phyloP scores from a whole-genome alignment of 192 early-diverging fungal species.

The Haplosporangium gracile region DNA sequence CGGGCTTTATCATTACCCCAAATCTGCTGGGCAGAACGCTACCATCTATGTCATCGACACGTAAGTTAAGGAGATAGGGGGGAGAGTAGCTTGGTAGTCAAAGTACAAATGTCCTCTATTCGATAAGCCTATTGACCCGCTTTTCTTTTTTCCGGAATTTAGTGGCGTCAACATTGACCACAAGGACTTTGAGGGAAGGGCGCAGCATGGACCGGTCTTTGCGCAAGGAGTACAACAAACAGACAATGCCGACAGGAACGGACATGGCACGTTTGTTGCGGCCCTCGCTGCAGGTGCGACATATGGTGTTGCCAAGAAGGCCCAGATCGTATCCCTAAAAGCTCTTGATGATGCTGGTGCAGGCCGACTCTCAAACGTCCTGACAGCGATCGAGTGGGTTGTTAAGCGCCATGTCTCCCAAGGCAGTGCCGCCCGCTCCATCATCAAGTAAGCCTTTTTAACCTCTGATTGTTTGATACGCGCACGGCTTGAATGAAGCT shows the following conservation, averaged over 20 bases:
- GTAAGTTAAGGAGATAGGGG: constrained; percentile 3
- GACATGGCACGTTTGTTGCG: constrained; percentile 75
- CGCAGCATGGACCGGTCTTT: constrained; percentile 58
- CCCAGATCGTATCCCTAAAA: constrained; percentile 67
- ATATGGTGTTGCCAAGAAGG: constrained; percentile 73
- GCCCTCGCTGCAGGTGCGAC: constrained; percentile 64
- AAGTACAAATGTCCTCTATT: background rate
- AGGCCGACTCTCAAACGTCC: constrained; percentile 61
- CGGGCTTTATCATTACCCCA: constrained; percentile 40
- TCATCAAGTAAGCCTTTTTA: constrained; percentile 58
- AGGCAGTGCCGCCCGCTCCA: constrained; percentile 32
- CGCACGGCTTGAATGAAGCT: no score
- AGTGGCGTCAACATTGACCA: constrained; percentile 60
- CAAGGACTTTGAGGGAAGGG: constrained; percentile 65
- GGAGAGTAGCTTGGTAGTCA: background rate
- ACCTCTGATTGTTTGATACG: background rate
- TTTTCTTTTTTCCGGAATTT: background rate
- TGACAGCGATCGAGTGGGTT: constrained; percentile 67
- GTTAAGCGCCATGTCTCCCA: constrained; percentile 56
- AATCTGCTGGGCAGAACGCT: constrained; percentile 40
- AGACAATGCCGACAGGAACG: constrained; percentile 58
- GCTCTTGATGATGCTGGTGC: constrained; percentile 63
- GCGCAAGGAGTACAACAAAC: constrained; percentile 36
- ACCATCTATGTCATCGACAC: constrained; percentile 57
- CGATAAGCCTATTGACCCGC: background rate